Evolutionary conservation across 2,329 filamentous ascomycete genomes (phyloP), one percentile per base, ranked within the genome.

Genomic region (Scedosporium minutisporum): DNA sequence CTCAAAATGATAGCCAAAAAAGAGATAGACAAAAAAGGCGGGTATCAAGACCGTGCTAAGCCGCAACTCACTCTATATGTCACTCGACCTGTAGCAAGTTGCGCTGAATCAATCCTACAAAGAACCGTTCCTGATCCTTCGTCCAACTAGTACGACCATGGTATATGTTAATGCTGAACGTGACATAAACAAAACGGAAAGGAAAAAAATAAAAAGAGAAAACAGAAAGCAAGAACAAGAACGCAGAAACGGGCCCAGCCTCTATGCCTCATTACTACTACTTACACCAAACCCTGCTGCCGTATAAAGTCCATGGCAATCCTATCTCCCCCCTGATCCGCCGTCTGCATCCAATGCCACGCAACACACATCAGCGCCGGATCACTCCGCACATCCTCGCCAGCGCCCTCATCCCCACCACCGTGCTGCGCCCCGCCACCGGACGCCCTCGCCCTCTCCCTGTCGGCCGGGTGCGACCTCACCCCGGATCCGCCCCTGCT

Each of bases 311-410:
- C 61, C 29, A 27, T 63, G 21, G 93, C 93, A 67, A 96, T 78
- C 70, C 89, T 84, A 72, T 97, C 93, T 1, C 92, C 92, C n/a
- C 92, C 92, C 62, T 84, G 83, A 68, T 91, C 89, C 44, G 90
- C 92, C 67, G 90, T 81, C 76, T 93, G 91, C 92, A 97, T 97
- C 93, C 93, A 97, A 78, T 97, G 93, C 75, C 96, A 87, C 9
- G 93, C 93, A 63, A 96, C 85, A 69, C 93, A 97, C 90, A 97
- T 95, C 51, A 92, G 86, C 62, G 88, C 88, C 1, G 91, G 90
- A 72, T 97, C 91, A 64, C 87, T 92, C 67, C 91, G 74, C 42
- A 84, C 80, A 64, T 84, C 74, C 27, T 59, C 76, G 18, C 77
- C 77, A 14, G 33, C 10, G 58, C 79, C 76, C 61, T 74, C 75